Base-by-base conservation (phyloP, 1,284 basidiomycete species). In the Microbotryomycetes sp. region DNA sequence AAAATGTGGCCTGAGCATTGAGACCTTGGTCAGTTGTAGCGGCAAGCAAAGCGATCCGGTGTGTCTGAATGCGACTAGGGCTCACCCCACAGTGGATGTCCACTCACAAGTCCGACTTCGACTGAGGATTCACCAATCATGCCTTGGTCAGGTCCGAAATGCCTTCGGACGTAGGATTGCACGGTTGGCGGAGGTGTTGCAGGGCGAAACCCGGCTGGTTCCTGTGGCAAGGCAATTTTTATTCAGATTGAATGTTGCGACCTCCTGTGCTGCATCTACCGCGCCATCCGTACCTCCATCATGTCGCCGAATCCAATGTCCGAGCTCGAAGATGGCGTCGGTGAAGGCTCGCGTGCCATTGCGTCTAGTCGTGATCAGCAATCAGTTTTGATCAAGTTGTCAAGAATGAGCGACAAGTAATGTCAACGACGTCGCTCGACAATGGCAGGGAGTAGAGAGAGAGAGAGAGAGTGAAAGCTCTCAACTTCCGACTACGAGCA, bases 11-110 rank as follows among this genome's bases (percentile, higher is more conserved):
- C 70, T 67, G 59, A 7, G 36, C 36, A 19, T 42, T 9, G 12
- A 23, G 26, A 15, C n/a, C n/a, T n/a, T n/a, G n/a, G n/a, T n/a
- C n/a, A 52, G 15, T 30, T 52, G 26, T 29, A 29, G 26, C 6
- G n/a, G n/a, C 9, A 9, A 28, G 23, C n/a, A 28, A 42, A 42
- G 36, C n/a, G n/a, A n/a, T n/a, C n/a, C n/a, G n/a, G n/a, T n/a
- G n/a, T n/a, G n/a, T 42, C 36, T 42, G 36, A 12, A 42, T 12
- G 36, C 36, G 36, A 19, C 36, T 16, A 23, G 23, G 23, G 32
- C 67, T 7, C n/a, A 71, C 70, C 71, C 68, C 71, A 72, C 5
- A 72, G 64, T 1, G 71, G 69, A 54, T 72, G 71, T 0, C 65
- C 70, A 23, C 59, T 64, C 6, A 72, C 71, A 25, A 72, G 65